These are phyloP conservation scores for Aciculoconidium aculeatum DNA, from an alignment of 805 yeast species.

Conservation along the genomic window DNA sequence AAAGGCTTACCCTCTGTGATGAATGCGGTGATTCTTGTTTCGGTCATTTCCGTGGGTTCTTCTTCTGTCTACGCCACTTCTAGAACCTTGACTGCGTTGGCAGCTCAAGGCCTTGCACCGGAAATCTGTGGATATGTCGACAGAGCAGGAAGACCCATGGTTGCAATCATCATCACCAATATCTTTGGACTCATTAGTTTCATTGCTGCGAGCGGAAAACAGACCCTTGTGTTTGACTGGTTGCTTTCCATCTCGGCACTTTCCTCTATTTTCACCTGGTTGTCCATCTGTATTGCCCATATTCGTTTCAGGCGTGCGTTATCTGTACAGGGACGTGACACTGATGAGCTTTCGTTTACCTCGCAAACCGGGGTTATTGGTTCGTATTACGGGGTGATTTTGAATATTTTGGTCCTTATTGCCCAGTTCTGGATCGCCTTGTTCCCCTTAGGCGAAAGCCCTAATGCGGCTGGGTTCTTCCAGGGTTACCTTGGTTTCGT, in stretches of 20 bases:
- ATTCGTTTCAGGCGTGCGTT: constrained; percentile 22
- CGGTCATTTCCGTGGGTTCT: constrained; percentile 68
- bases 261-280: constrained; percentile 25
- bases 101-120: constrained; percentile 62
- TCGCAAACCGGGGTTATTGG: constrained; percentile 22
- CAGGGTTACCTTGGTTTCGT: constrained; percentile 21
- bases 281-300: constrained; percentile 20
- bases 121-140: constrained; percentile 54
- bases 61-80: constrained; percentile 67
- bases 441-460: constrained; percentile 19
- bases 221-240: constrained; percentile 20
- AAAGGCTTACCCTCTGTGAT: constrained; percentile 58
- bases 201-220: constrained; percentile 39
- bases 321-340: constrained; percentile 16
- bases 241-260: constrained; percentile 21
- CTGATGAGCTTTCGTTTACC: constrained; percentile 17
- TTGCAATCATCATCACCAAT: constrained; percentile 46
- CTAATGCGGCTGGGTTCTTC: constrained; percentile 20
- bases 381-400: constrained; percentile 17
- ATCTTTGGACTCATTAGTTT: constrained; percentile 57
- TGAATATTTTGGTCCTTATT: constrained; percentile 17
- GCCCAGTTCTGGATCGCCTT: constrained; percentile 25
- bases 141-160: constrained; percentile 62
- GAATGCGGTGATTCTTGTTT: constrained; percentile 62
- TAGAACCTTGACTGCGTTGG: constrained; percentile 58